Percentiles rank a stretch among this genome's conserved stretches.
These are phyloP conservation scores for Phytophthora fragariae DNA, from an alignment of 352 stramenopile species.

Conservation along the genomic window DNA sequence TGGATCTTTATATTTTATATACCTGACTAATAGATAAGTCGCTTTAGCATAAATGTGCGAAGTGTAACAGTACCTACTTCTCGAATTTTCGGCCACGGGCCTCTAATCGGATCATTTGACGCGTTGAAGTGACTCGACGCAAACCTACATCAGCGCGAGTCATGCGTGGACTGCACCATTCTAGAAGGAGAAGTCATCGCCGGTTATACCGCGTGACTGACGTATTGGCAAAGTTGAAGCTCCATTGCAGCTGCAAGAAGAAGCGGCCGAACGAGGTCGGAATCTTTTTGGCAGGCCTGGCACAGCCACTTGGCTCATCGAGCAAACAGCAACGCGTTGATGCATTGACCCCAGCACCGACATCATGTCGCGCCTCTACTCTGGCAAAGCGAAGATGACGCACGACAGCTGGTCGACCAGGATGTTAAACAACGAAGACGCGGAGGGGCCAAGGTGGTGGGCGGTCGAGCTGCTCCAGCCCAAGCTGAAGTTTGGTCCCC, in stretches of 20 bases:
- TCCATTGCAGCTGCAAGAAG: background rate
- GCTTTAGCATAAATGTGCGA: background rate
- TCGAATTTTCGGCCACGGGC: constrained; percentile 30
- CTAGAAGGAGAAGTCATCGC: constrained; percentile 20
- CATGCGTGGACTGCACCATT: constrained; percentile 5
- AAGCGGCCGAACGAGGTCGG: background rate
- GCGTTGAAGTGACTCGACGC: background rate
- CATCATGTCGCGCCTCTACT: too few relatives aligned
- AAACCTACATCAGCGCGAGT: background rate
- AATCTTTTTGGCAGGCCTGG: background rate
- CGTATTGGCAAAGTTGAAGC: too few relatives aligned
- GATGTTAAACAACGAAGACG: too few relatives aligned
- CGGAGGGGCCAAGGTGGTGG: too few relatives aligned
- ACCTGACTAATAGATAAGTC: background rate
- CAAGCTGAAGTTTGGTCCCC: too few relatives aligned
- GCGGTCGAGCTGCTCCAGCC: too few relatives aligned
- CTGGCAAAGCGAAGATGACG: too few relatives aligned
- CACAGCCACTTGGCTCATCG: background rate
- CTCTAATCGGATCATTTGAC: background rate
- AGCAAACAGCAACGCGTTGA: background rate
- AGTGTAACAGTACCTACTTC: constrained; percentile 13
- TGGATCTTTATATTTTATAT: too few relatives aligned
- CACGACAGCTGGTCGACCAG: too few relatives aligned
- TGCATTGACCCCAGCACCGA: too few relatives aligned
- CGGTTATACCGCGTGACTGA: too few relatives aligned